Evolutionary conservation across 2,329 filamentous ascomycete genomes (phyloP), one percentile per base, ranked within the genome.

Genomic region (Sclerotinia sclerotiorum): DNA sequence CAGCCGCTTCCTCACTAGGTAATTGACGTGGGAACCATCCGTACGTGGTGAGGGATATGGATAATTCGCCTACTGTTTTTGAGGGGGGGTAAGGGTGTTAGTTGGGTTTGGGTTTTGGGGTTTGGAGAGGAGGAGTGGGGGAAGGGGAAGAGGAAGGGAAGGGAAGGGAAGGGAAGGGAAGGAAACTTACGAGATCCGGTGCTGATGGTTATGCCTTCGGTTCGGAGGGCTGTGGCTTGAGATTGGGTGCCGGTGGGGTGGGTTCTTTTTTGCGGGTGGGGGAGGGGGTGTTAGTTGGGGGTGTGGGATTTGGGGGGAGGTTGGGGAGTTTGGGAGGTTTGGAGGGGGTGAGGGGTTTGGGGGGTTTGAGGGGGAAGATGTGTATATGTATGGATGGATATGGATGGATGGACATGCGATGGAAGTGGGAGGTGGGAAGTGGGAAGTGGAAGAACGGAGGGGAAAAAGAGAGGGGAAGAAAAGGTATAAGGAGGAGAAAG

Each of bases 21-120:
- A 78, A 64, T 56, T 76, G 74, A 54, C 79, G 77, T 15, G 83
- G 83, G 73, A 81, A 81, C 79, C 79, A 80, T 8, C 79, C 79
- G 70, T 75, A 78, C 52, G 73, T 73, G 6, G 60, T 67, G 15
- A 81, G 74, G 70, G 80, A 76, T 51, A 81, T 73, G 65, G 69
- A 72, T 42, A 79, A 72, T 70, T 78, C 76, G 3, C 79, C 79
- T 55, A 79, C 17, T 29, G 39, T 11, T 17, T 32, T 1, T 17
- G 32, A 10, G 32, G 5, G 2, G 52, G n/a, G 21, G n/a, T 1
- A 10, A 1, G 29, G 32, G 11, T 21, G 29, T 35, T 35, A n/a
- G 32, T 39, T 2, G 52, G 3, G 0, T 51, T n/a, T 42, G 39
- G 39, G 4, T 8, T 21, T n/a, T 49, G 6, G 48, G 21, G 21